These are phyloP conservation scores for Populus nigra DNA, from an alignment of 345 rosid genomes.

Conservation along the genomic window DNA sequence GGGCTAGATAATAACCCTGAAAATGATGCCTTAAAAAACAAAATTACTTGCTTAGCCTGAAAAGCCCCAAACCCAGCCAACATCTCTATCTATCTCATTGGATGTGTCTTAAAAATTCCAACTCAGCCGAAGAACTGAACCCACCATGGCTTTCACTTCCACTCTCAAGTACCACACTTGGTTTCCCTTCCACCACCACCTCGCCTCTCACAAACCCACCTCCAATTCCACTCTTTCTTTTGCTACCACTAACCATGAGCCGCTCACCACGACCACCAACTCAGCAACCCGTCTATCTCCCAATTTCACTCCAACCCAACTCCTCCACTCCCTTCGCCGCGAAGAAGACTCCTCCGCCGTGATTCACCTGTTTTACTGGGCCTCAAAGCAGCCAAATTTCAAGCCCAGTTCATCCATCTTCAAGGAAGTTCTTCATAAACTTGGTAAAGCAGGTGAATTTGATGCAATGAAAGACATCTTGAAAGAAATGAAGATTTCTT, in stretches of 20 bases:
- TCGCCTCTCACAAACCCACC: conserved; percentile 15
- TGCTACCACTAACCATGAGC: conserved; percentile 28
- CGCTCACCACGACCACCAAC: conserved; percentile 27
- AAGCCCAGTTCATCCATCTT: conserved; percentile 46
- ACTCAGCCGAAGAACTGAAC: too few relatives aligned
- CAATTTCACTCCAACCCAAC: conserved; percentile 60
- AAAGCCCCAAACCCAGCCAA: too few relatives aligned
- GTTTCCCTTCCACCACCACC: background rate
- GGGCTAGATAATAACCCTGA: too few relatives aligned
- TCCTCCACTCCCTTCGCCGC: conserved; percentile 72
- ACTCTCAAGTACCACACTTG: too few relatives aligned
- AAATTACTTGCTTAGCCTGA: too few relatives aligned
- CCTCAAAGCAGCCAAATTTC: conserved; percentile 78
- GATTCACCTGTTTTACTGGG: conserved; percentile 60
- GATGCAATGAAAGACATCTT: conserved; percentile 58
- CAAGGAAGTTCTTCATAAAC: conserved; percentile 64
- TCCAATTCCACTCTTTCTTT: conserved; percentile 33
- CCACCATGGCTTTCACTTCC: too few relatives aligned
- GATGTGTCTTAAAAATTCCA: too few relatives aligned
- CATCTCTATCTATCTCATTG: too few relatives aligned
- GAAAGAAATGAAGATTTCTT: conserved; percentile 47
- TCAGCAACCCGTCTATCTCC: conserved; percentile 35
- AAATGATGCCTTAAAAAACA: too few relatives aligned
- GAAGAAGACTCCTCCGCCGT: conserved; percentile 66
- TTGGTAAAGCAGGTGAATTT: conserved; percentile 65